Conservation (phyloP, 1,284 basidiomycete species). For the Ceratobasidium sp. region DNA sequence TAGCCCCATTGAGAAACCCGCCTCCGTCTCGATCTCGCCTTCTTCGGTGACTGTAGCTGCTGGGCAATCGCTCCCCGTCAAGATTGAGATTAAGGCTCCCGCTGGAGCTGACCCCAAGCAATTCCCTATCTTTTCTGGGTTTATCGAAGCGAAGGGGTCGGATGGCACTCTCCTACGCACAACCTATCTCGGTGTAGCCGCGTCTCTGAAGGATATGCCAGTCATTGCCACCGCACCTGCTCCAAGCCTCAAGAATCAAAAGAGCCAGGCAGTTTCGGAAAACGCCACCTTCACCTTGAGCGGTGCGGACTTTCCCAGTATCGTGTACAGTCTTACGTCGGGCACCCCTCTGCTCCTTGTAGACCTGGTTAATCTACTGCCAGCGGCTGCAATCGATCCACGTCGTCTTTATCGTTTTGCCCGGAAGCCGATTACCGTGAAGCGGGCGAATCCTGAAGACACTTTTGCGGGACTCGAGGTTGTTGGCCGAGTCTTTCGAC, state of each 20-base stretch:
- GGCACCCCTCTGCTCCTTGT: slow-evolving; percentile 64
- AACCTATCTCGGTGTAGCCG: slow-evolving; percentile 63
- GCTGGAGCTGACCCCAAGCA: slow-evolving; percentile 58
- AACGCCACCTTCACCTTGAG: slow-evolving; percentile 53
- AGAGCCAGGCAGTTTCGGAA: slow-evolving; percentile 65
- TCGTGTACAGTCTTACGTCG: slow-evolving; percentile 59
- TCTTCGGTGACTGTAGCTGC: slow-evolving; percentile 49
- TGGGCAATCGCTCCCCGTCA: slow-evolving; percentile 52
- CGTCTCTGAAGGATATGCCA: slow-evolving; percentile 60
- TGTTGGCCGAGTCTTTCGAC: slow-evolving; percentile 6
- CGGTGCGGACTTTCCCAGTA: not conserved
- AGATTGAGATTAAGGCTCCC: slow-evolving; percentile 57
- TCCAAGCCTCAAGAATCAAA: slow-evolving; percentile 59
- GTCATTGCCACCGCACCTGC: slow-evolving; percentile 62
- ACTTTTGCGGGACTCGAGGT: slow-evolving; percentile 25
- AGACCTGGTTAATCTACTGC: slow-evolving; percentile 58
- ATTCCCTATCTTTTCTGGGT: slow-evolving; percentile 70
- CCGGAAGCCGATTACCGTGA: too few species aligned
- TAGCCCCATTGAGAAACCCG: slow-evolving; percentile 47
- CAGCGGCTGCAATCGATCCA: slow-evolving; percentile 51
- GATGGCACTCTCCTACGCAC: slow-evolving; percentile 60
- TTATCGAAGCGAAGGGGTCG: slow-evolving; percentile 60
- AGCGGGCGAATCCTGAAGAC: too few species aligned
- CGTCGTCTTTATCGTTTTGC: slow-evolving; percentile 29
- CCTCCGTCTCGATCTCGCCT: slow-evolving; percentile 48